Percentiles rank a stretch among this genome's conserved stretches.
These are phyloP conservation scores for Acacia confusa DNA, from an alignment of 306 rosid genomes.

Conservation along the genomic window DNA sequence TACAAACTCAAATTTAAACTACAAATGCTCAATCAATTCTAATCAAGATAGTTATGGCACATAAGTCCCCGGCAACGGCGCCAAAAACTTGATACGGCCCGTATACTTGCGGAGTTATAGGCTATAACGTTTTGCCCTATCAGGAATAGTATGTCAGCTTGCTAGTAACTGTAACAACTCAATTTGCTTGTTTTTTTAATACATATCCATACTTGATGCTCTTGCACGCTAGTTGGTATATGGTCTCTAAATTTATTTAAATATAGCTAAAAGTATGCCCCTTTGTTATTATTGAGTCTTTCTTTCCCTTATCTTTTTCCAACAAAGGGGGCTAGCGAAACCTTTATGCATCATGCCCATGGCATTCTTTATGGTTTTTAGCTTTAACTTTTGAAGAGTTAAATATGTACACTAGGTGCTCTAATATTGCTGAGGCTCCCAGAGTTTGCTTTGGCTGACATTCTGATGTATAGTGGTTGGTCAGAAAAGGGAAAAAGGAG, in stretches of 20 bases:
- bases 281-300: neutral
- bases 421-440: neutral
- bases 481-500: too few relatives aligned
- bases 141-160: slow-evolving; percentile 61
- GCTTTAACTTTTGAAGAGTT: neutral
- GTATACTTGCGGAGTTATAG: too few relatives aligned
- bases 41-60: too few relatives aligned
- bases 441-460: neutral
- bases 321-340: neutral
- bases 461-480: neutral
- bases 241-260: neutral
- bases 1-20: too few relatives aligned
- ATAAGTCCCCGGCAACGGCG: too few relatives aligned
- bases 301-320: neutral
- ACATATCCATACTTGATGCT: neutral
- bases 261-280: neutral
- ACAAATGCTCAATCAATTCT: too few relatives aligned
- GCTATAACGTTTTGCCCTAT: too few relatives aligned
- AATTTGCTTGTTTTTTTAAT: neutral
- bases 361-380: neutral
- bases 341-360: neutral
- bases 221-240: neutral
- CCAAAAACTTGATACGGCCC: too few relatives aligned
- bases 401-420: slow-evolving; percentile 46
- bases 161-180: neutral